Conservation (phyloP, 169 alveolate genomes). For the Eimeria sp. region DNA sequence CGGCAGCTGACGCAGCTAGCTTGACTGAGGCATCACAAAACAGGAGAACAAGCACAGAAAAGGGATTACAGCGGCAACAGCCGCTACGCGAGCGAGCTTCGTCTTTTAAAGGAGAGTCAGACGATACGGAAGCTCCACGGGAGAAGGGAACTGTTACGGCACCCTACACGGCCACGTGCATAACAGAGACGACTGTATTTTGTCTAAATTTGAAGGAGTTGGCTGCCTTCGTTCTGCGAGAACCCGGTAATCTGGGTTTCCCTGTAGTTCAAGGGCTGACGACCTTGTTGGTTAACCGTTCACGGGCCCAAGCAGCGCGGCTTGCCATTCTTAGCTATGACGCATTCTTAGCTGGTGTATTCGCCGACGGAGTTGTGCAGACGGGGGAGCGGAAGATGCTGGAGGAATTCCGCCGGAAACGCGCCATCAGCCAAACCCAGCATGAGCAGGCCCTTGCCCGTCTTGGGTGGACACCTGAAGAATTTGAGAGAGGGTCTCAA, state of each 20-base stretch:
- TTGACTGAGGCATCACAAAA: background rate
- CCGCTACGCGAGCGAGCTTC: background rate
- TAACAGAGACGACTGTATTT: slow-evolving; percentile 66
- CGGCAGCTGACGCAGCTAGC: slow-evolving; percentile 52
- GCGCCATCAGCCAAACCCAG: slow-evolving; percentile 78
- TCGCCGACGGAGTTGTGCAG: slow-evolving; percentile 78
- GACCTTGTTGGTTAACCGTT: slow-evolving; percentile 66
- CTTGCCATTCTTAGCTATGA: slow-evolving; percentile 76
- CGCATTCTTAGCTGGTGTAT: slow-evolving; percentile 76
- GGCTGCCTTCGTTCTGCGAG: slow-evolving; percentile 61
- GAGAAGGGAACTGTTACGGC: slow-evolving; percentile 40
- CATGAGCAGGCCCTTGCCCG: slow-evolving; percentile 78
- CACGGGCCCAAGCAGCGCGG: slow-evolving; percentile 72
- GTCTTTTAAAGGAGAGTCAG: slow-evolving; percentile 32
- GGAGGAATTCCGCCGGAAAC: slow-evolving; percentile 69
- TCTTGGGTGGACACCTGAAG: slow-evolving; percentile 79
- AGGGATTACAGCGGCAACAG: slow-evolving; percentile 10
- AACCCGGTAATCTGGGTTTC: slow-evolving; percentile 77
- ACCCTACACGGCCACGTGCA: slow-evolving; percentile 55
- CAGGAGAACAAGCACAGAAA: background rate
- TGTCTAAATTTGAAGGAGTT: slow-evolving; percentile 43
- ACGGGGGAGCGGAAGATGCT: slow-evolving; percentile 72
- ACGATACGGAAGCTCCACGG: background rate
- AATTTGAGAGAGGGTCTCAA: slow-evolving; percentile 74
- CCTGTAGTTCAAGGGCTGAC: slow-evolving; percentile 82